A percentile compares a stretch with the other conserved stretches of the same genome.
phyloP scores from a whole-genome alignment of 2,329 filamentous ascomycete genomes.

The Stemphylium vesicarium region DNA sequence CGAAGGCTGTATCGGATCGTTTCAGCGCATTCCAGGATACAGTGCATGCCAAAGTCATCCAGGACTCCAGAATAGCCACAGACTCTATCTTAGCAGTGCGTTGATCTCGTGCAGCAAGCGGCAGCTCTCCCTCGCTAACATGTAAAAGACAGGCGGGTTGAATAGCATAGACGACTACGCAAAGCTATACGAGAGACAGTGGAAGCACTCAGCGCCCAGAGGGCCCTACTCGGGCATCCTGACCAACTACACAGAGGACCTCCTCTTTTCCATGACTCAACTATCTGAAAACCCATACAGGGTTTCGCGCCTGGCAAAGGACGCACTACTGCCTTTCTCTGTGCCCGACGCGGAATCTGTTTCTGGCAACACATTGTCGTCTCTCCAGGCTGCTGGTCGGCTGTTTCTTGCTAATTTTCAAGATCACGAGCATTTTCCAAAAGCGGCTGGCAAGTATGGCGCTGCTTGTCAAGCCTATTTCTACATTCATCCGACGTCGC shows the following conservation, averaged over 20 bases:
- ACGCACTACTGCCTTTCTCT: slow-evolving; percentile 9
- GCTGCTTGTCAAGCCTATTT: slow-evolving; percentile 57
- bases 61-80: neutral
- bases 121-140: too few relatives aligned
- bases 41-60: neutral
- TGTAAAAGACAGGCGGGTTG: neutral
- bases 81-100: neutral
- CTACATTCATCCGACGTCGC: slow-evolving; percentile 49
- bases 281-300: slow-evolving; percentile 14
- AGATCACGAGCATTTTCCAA: too few relatives aligned
- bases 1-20: neutral
- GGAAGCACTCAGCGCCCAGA: neutral
- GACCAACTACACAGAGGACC: slow-evolving; percentile 20
- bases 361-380: slow-evolving; percentile 27
- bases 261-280: slow-evolving; percentile 21
- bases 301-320: slow-evolving; percentile 9
- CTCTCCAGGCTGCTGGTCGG: slow-evolving; percentile 46
- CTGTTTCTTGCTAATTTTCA: slow-evolving; percentile 3
- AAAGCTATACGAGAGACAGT: slow-evolving; percentile 1
- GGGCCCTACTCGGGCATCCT: slow-evolving; percentile 11
- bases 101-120: too few relatives aligned
- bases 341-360: slow-evolving; percentile 1
- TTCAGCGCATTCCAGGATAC: neutral
- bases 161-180: slow-evolving; percentile 2
- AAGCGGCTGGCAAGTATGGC: slow-evolving; percentile 37